Evolutionary conservation across 257 asterid genomes (phyloP).

Genomic region (Dorcoceras hygrometricum): DNA sequence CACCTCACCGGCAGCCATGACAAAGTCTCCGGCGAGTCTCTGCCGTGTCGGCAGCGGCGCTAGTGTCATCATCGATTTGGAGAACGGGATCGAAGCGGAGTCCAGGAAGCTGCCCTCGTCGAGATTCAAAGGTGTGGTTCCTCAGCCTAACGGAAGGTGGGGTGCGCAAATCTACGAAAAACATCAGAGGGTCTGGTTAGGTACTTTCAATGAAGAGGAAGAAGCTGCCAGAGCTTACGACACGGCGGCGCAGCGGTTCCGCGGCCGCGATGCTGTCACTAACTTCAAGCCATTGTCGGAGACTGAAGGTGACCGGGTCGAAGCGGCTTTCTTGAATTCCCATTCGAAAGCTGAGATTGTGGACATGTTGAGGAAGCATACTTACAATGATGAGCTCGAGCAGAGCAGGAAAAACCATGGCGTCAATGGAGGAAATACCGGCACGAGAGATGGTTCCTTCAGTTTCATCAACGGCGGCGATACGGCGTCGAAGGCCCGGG

Average conservation of each 20-base stretch:
- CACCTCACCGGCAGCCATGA: conserved; percentile 25
- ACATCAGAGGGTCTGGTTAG: conserved; percentile 68
- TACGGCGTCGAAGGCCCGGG: conserved; percentile 32
- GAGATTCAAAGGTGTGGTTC: conserved; percentile 84
- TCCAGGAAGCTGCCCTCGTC: conserved; percentile 83
- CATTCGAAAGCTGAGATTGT: conserved; percentile 63
- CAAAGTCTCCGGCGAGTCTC: conserved; percentile 45
- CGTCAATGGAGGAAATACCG: background rate
- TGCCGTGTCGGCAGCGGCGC: conserved; percentile 74
- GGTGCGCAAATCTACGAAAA: conserved; percentile 89
- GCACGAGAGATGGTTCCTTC: conserved; percentile 10
- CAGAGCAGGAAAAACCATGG: conserved; percentile 38
- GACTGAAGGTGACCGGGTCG: conserved; percentile 26
- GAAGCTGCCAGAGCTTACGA: conserved; percentile 66
- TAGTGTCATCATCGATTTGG: conserved; percentile 52
- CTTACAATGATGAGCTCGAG: conserved; percentile 59
- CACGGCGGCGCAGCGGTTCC: conserved; percentile 68
- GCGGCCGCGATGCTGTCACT: conserved; percentile 65
- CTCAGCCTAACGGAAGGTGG: conserved; percentile 95
- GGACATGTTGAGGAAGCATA: conserved; percentile 66
- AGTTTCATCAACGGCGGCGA: conserved; percentile 12
- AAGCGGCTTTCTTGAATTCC: conserved; percentile 38
- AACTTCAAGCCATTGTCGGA: conserved; percentile 52
- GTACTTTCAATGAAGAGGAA: conserved; percentile 62
- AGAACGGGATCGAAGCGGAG: conserved; percentile 68